Base-by-base conservation (phyloP, 140 eudicot species). In the Erigeron philadelphicus region DNA sequence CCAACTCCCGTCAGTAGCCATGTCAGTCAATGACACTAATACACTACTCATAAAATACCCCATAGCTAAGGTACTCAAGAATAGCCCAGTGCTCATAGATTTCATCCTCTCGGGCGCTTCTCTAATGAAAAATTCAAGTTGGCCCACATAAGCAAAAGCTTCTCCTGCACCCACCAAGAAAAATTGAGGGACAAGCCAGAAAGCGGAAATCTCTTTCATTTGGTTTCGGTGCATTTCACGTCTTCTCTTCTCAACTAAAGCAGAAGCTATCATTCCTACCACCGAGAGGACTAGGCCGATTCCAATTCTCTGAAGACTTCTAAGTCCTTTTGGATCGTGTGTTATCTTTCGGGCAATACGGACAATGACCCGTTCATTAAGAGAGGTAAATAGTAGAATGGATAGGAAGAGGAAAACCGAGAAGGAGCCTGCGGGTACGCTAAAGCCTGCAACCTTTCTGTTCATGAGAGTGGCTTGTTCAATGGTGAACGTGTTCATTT, bases 51-150 rank as follows among this genome's bases (percentile, higher is more conserved):
- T 82, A 70, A 86, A 93, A 64, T 76, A 93, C 25, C 98, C 96
- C 87, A 83, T 85, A 0, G 98, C 89, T 23, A 89, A 77, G 16
- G 87, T 84, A 77, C 93, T 89, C 13, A 89, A 78, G 65, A 93
- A 93, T 42, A 93, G 54, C 8, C 96, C 98, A 0, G 98, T 93
- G 77, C 98, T 89, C 95, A 93, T 86, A 0, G 98, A 93, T 71
- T 93, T 93, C 96, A 93, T 93, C 70, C 84, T 85, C 75, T 86
- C 96, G 2, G 96, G 98, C 56, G 98, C 96, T 72, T 89, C 98
- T 68, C 96, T 75, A 17, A 89, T 93, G 78, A 93, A 93, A 81
- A 89, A 93, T 71, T 93, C 98, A 11, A 93, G 93, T 75, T 93
- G 96, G 5, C 95, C 96, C 12, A 93, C 96, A 15, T 89, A 93